phyloP scores from a whole-genome alignment of 2,329 filamentous ascomycete species.

The Colletotrichum tabaci region DNA sequence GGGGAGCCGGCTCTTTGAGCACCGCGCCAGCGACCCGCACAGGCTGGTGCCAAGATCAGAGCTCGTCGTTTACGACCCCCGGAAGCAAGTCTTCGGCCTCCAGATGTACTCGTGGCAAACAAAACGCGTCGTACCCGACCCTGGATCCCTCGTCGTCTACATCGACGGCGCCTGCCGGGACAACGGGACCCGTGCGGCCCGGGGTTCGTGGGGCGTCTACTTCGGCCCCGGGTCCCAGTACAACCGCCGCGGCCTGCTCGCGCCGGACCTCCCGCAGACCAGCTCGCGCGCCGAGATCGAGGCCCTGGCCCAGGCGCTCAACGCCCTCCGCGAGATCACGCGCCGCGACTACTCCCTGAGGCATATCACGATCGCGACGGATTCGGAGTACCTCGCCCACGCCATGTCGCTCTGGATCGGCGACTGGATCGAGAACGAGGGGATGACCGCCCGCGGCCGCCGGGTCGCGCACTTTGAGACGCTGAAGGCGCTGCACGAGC shows the following conservation, averaged over 20 bases:
- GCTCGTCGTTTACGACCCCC: constrained; percentile 27
- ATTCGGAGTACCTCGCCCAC: constrained; percentile 42
- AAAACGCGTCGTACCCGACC: constrained; percentile 1
- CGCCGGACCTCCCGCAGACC: constrained; percentile 39
- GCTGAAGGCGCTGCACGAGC: constrained; percentile 34
- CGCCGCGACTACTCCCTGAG: constrained; percentile 13
- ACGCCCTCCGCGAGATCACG: constrained; percentile 23
- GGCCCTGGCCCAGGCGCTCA: constrained; percentile 41
- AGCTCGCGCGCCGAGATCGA: constrained; percentile 44
- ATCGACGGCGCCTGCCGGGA: constrained; percentile 47
- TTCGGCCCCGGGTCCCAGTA: constrained; percentile 46
- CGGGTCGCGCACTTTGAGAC: constrained; percentile 35
- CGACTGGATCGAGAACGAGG: constrained; percentile 42
- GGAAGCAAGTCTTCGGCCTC: constrained; percentile 14
- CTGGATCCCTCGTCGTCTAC: constrained; percentile 42
- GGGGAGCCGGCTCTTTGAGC: constrained; percentile 14
- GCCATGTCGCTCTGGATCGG: constrained; percentile 42
- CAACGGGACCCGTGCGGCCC: constrained; percentile 44
- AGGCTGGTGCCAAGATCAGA: constrained; percentile 6
- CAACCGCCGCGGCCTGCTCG: constrained; percentile 40
- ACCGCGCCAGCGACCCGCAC: constrained; percentile 7
- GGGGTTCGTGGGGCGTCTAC: constrained; percentile 46
- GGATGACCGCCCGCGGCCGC: constrained; percentile 6
- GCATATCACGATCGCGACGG: constrained; percentile 39
- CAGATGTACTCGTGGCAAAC: constrained; percentile 15